Base-by-base conservation (phyloP, 2,329 filamentous ascomycete species). In the Apiospora pterosperma region DNA sequence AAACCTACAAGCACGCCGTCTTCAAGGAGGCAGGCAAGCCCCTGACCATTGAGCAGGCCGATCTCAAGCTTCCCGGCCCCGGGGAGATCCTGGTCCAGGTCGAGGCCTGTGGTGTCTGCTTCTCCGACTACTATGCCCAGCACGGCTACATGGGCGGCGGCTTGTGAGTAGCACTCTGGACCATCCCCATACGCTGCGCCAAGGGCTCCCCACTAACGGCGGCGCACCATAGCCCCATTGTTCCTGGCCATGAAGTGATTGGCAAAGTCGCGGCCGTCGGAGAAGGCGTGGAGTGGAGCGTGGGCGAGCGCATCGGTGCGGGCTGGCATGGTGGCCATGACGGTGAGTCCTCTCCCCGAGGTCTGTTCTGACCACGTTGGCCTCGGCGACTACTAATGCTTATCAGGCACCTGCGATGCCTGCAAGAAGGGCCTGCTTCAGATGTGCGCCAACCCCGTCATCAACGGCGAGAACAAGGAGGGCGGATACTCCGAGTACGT, bases 211-310 rank as follows among this genome's bases (percentile, higher is more conserved):
- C n/a, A n/a, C n/a, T n/a, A n/a, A n/a, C n/a, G n/a, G n/a, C n/a
- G n/a, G n/a, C n/a, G n/a, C n/a, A n/a, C n/a, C n/a, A n/a, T n/a
- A 55, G 48, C 38, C 69, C 71, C 1, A 36, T 67, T 75, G 81
- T 36, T 75, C 84, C 86, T 1, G 88, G 88, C 10, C 87, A 90
- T 71, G 88, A 91, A 72, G 78, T 87, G 36, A 85, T 90, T 66
- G 88, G 88, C 7, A 79, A 78, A 3, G 79, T 91, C 3, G 86
- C 81, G 16, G 83, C 82, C 2, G 74, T 89, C 1, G 83, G 84
- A 2, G 76, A 81, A 0, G 75, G 75, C 3, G 85, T 85, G 65
- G 80, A 79, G 64, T 89, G 85, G 83, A 83, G 84, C 62, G 75
- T 84, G 6, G 86, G 85, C 5, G 86, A 88, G 65, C 79, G 83